Conservation (phyloP, 2,329 filamentous ascomycete genomes). For the Trichoderma hamatum region DNA sequence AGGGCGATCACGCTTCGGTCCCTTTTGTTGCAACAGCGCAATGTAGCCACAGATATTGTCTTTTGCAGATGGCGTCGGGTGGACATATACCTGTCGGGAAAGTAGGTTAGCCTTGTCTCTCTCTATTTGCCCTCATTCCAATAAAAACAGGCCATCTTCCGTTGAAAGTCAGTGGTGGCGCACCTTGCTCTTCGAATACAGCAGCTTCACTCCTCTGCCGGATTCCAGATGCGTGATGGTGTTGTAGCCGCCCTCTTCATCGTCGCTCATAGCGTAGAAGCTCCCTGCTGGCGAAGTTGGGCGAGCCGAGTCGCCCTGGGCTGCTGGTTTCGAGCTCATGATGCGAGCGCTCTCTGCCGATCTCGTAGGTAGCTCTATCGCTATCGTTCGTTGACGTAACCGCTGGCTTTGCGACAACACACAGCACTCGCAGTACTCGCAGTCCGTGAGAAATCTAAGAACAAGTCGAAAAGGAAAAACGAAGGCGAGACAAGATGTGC, state of each 20-base stretch:
- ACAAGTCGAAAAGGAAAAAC: background rate
- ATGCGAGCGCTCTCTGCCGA: background rate
- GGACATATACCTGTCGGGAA: conserved; percentile 79
- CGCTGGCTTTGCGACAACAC: conserved; percentile 8
- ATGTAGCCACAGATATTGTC: conserved; percentile 96
- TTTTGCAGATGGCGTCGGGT: conserved; percentile 88
- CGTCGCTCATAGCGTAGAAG: conserved; percentile 95
- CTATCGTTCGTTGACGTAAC: conserved; percentile 19
- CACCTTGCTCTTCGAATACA: conserved; percentile 97
- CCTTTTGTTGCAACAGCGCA: conserved; percentile 88
- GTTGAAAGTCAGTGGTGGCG: background rate
- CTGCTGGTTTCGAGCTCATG: conserved; percentile 22
- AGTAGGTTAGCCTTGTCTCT: conserved; percentile 25
- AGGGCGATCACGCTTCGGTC: conserved; percentile 46
- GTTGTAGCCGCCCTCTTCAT: conserved; percentile 93
- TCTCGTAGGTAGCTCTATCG: background rate
- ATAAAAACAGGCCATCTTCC: background rate
- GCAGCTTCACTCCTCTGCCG: conserved; percentile 84
- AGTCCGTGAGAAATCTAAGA: background rate
- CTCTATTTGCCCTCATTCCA: background rate
- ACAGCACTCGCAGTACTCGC: background rate
- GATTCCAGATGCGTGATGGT: conserved; percentile 81
- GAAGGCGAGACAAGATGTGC: background rate
- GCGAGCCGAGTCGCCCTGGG: conserved; percentile 10
- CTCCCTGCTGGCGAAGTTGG: conserved; percentile 75